A percentile compares a stretch with the other conserved stretches of the same genome.
Evolutionary conservation across 805 yeast genomes (phyloP).

Genomic region (Starmerella geochares): DNA sequence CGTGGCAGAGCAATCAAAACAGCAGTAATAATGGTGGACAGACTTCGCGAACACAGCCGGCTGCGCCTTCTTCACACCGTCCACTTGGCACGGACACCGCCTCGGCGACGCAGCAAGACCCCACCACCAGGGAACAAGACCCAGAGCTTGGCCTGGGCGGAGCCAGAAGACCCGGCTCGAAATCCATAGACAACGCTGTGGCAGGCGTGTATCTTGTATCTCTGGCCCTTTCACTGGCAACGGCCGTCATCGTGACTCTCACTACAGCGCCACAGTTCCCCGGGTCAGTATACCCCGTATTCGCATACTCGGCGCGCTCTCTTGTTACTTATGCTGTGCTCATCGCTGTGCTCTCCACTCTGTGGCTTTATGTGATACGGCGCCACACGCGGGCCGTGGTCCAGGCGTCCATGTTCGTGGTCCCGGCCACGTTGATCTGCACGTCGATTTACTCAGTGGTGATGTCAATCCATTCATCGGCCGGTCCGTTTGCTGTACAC

Average conservation of each 20-base stretch:
- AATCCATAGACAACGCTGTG: constrained; percentile 18
- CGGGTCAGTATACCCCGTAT: constrained; percentile 19
- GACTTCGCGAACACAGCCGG: not conserved
- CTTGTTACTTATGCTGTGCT: constrained; percentile 17
- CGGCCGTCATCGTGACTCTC: constrained; percentile 21
- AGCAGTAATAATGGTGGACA: not conserved
- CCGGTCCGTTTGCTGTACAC: constrained; percentile 16
- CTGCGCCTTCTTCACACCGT: not conserved
- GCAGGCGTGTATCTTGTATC: constrained; percentile 17
- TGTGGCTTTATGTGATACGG: constrained; percentile 24
- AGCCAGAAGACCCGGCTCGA: not conserved
- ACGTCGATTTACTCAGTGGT: constrained; percentile 13
- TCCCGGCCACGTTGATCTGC: constrained; percentile 17
- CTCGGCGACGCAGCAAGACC: not conserved
- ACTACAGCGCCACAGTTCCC: constrained; percentile 14
- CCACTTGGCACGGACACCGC: constrained; percentile 6
- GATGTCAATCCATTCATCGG: constrained; percentile 19
- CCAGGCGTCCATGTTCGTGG: constrained; percentile 20
- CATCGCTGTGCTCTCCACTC: constrained; percentile 13
- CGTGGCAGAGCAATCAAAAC: constrained; percentile 8
- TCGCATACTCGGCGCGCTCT: constrained; percentile 18
- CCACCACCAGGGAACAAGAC: not conserved
- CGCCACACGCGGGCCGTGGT: constrained; percentile 21
- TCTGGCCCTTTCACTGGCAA: constrained; percentile 22
- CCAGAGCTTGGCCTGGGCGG: not conserved